Percentiles rank a stretch among this genome's conserved stretches.
Conservation (phyloP, 1,284 basidiomycete species). For the Microbotryum lychnidis-dioicae region DNA sequence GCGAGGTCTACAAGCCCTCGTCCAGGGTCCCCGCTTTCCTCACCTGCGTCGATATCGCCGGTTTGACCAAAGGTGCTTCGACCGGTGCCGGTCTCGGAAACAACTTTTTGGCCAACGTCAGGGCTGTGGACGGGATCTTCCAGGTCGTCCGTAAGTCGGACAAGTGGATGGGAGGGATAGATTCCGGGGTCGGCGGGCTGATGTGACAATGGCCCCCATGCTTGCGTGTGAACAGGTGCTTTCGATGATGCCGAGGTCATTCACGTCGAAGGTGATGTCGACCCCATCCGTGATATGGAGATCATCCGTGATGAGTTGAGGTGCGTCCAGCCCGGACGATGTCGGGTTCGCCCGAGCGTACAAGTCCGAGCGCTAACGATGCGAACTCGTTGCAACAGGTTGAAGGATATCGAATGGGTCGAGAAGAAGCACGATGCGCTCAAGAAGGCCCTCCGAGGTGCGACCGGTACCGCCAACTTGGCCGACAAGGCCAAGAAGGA, state of each 20-base stretch:
- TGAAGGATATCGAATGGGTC: conserved; percentile 99
- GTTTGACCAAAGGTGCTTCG: conserved; percentile 90
- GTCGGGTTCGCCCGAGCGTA: neutral
- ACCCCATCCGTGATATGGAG: conserved; percentile 94
- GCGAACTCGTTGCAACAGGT: conserved; percentile 23
- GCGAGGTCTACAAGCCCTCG: conserved; percentile 79
- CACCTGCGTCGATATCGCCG: conserved; percentile 98
- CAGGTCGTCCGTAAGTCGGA: conserved; percentile 67
- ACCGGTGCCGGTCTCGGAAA: conserved; percentile 98
- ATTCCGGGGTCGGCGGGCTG: neutral
- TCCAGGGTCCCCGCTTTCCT: conserved; percentile 86
- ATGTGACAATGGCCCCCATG: neutral
- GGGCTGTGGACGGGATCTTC: conserved; percentile 98
- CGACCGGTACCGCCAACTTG: conserved; percentile 65
- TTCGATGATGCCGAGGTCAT: conserved; percentile 99
- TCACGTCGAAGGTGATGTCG: conserved; percentile 97
- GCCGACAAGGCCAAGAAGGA: conserved; percentile 96
- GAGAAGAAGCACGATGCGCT: conserved; percentile 79
- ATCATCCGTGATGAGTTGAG: conserved; percentile 91
- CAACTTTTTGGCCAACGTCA: conserved; percentile 93
- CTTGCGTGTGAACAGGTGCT: conserved; percentile 43
- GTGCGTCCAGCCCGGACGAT: conserved; percentile 2
- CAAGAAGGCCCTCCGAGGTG: conserved; percentile 59
- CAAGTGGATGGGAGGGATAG: neutral
- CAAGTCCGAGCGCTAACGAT: neutral